Evolutionary conservation across 192 early-diverging fungal genomes (phyloP).

Genomic region (Neocallimastix lanati): DNA sequence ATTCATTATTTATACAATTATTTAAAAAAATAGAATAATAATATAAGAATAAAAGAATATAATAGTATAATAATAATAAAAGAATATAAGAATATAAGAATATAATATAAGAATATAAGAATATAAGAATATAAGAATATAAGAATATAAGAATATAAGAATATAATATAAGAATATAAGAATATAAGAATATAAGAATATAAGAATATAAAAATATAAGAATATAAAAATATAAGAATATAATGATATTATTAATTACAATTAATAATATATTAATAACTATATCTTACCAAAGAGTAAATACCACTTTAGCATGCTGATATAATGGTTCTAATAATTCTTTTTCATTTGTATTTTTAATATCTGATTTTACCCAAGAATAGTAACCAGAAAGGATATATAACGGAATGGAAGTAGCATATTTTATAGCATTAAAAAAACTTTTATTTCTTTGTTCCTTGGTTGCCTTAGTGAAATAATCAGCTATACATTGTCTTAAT

Average conservation of each 20-base stretch:
- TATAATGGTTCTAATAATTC: slow-evolving; percentile 3
- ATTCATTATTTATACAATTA: neutral
- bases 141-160: too few relatives aligned
- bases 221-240: too few relatives aligned
- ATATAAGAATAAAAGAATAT: neutral
- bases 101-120: neutral
- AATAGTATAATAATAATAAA: neutral
- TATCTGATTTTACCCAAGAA: slow-evolving; percentile 7
- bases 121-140: neutral
- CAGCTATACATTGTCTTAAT: slow-evolving; percentile 57
- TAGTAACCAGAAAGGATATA: slow-evolving; percentile 31
- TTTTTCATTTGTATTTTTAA: slow-evolving; percentile 2
- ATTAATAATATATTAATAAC: too few relatives aligned
- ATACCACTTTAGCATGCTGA: slow-evolving; percentile 1
- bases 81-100: too few relatives aligned
- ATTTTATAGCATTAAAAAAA: slow-evolving; percentile 82
- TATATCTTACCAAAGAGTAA: slow-evolving; percentile 25
- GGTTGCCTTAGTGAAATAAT: slow-evolving; percentile 34
- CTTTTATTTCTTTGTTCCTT: slow-evolving; percentile 38
- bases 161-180: too few relatives aligned
- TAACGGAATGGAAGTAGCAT: slow-evolving; percentile 65
- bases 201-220: too few relatives aligned
- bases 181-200: neutral
- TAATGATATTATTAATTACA: too few relatives aligned
- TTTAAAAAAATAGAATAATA: neutral